These are phyloP conservation scores for Phycomyces blakesleeanus DNA, from an alignment of 192 early-diverging fungal genomes.

Conservation along the genomic window DNA sequence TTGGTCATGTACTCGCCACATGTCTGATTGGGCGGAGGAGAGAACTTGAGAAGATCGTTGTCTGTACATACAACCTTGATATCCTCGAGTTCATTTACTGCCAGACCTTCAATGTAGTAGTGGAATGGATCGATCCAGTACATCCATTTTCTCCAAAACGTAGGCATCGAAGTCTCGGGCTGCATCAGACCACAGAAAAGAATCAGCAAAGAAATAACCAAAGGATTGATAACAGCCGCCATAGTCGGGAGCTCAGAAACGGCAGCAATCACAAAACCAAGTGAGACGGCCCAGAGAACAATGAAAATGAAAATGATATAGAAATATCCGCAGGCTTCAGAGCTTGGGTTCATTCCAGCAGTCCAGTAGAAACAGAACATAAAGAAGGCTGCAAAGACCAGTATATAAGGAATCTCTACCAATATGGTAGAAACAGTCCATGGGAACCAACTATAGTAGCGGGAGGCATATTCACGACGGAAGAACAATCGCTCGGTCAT, in stretches of 20 bases:
- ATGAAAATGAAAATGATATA: constrained; percentile 58
- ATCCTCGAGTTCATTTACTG: constrained; percentile 54
- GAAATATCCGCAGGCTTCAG: constrained; percentile 55
- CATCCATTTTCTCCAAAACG: constrained; percentile 65
- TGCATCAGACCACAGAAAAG: constrained; percentile 74
- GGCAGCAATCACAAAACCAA: constrained; percentile 71
- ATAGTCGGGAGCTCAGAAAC: constrained; percentile 55
- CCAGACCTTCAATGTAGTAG: constrained; percentile 63
- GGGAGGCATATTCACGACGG: constrained; percentile 63
- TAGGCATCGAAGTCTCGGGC: constrained; percentile 53
- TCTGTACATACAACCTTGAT: constrained; percentile 45
- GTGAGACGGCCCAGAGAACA: constrained; percentile 61
- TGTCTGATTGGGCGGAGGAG: constrained; percentile 49
- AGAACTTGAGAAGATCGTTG: constrained; percentile 53
- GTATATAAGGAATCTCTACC: constrained; percentile 67
- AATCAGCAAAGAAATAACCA: constrained; percentile 62
- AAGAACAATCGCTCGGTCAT: constrained; percentile 64
- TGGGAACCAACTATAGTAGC: constrained; percentile 66
- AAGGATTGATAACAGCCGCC: constrained; percentile 63
- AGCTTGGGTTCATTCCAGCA: constrained; percentile 50
- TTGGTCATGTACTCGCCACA: constrained; percentile 52
- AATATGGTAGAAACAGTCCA: constrained; percentile 61
- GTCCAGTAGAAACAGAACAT: constrained; percentile 76
- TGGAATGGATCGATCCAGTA: constrained; percentile 67
- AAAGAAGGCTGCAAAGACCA: constrained; percentile 58